These are phyloP conservation scores for Penicillium flavigenum DNA, from an alignment of 495 filamentous ascomycete species.

Conservation along the genomic window DNA sequence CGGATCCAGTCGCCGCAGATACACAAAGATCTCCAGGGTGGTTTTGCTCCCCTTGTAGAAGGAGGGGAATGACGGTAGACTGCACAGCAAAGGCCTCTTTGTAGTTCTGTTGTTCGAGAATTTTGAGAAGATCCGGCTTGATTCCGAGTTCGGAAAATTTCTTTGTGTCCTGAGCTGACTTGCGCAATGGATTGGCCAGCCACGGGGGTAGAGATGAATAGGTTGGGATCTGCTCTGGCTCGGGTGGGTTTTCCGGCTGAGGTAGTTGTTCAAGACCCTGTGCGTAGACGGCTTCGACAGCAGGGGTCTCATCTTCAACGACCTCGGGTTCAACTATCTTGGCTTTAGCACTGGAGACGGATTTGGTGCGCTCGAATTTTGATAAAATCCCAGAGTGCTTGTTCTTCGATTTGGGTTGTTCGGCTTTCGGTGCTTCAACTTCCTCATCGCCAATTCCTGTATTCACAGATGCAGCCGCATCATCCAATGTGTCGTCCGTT, in stretches of 20 bases:
- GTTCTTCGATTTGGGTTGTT: constrained; percentile 26
- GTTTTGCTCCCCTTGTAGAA: constrained; percentile 58
- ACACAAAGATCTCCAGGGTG: constrained; percentile 77
- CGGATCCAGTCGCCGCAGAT: constrained; percentile 87
- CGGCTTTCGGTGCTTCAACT: constrained; percentile 6
- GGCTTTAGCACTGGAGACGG: constrained; percentile 31
- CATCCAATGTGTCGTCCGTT: constrained; percentile 16
- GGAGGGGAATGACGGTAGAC: constrained; percentile 72
- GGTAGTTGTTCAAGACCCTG: constrained; percentile 75
- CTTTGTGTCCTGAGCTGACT: constrained; percentile 54
- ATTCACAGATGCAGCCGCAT: constrained; percentile 24
- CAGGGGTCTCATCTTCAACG: constrained; percentile 22
- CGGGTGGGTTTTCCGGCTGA: constrained; percentile 63
- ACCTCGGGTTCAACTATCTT: constrained; percentile 26
- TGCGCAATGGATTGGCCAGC: constrained; percentile 70
- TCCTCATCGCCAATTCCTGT: constrained; percentile 12
- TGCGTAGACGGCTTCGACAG: constrained; percentile 46
- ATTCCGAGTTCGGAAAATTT: constrained; percentile 64
- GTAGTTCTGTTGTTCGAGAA: constrained; percentile 64
- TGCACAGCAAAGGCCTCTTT: constrained; percentile 82
- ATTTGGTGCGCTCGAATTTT: constrained; percentile 47
- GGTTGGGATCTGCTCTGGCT: constrained; percentile 47
- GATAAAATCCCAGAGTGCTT: constrained; percentile 46
- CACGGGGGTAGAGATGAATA: constrained; percentile 58
- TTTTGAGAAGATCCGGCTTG: constrained; percentile 53